A percentile compares a stretch with the other conserved stretches of the same genome.
phyloP scores from a whole-genome alignment of 805 yeast genomes.

The Candida rishiriensis region DNA sequence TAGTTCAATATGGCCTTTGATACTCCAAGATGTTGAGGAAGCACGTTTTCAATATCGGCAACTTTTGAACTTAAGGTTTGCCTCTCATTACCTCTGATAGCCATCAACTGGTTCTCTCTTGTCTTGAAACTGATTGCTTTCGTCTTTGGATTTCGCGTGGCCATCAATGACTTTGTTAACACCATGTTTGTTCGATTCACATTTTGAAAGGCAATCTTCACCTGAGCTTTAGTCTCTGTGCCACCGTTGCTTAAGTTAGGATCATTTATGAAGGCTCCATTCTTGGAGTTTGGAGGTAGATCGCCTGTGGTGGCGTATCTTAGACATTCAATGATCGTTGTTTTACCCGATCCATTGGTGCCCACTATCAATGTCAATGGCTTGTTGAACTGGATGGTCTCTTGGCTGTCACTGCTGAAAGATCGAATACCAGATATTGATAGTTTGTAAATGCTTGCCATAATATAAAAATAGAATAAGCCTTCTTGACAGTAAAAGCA shows the following conservation, averaged over 20 bases:
- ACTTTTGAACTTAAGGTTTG: conserved; percentile 75
- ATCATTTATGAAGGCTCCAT: conserved; percentile 95
- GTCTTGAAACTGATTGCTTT: conserved; percentile 74
- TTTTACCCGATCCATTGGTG: conserved; percentile 93
- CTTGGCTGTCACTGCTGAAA: conserved; percentile 78
- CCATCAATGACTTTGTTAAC: conserved; percentile 79
- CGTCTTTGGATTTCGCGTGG: conserved; percentile 49
- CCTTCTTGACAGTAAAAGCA: too few relatives aligned
- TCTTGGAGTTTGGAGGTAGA: conserved; percentile 91
- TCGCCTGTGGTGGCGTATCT: conserved; percentile 94
- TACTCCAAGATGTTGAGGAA: conserved; percentile 83
- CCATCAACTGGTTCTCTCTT: conserved; percentile 80
- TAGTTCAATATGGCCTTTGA: conserved; percentile 83
- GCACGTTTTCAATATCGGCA: conserved; percentile 75
- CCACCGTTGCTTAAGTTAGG: conserved; percentile 70
- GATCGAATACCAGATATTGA: conserved; percentile 88
- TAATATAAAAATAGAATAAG: too few relatives aligned
- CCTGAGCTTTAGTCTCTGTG: conserved; percentile 80
- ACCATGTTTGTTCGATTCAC: conserved; percentile 76
- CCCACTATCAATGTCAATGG: conserved; percentile 96
- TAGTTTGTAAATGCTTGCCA: conserved; percentile 50
- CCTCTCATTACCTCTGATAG: conserved; percentile 60
- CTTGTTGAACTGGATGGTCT: conserved; percentile 81
- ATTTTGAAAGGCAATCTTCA: conserved; percentile 77
- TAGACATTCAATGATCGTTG: conserved; percentile 91